Percentiles rank a stretch among this genome's conserved stretches.
Evolutionary conservation across 345 rosid genomes (phyloP).

Genomic region (Corchorus capsularis): DNA sequence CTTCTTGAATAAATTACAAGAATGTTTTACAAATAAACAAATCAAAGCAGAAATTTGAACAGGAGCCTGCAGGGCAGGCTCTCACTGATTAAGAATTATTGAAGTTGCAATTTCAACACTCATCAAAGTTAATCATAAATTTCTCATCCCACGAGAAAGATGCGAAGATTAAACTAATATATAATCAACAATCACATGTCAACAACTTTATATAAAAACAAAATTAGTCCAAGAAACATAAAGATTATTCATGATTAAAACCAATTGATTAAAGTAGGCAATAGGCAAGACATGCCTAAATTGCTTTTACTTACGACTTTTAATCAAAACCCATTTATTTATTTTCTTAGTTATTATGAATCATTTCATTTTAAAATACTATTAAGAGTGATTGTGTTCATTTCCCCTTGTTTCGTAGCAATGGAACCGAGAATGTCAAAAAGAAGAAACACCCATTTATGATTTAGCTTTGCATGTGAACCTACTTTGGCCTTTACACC

Average conservation of each 20-base stretch:
- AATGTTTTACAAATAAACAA: not conserved
- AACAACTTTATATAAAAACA: not conserved
- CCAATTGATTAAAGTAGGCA: not conserved
- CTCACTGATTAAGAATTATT: not conserved
- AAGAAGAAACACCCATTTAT: no score
- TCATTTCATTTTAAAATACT: not conserved
- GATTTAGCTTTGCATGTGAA: slow-evolving; percentile 14
- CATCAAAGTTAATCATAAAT: not conserved
- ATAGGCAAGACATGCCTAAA: not conserved
- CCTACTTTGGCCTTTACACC: not conserved
- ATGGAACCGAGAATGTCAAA: not conserved
- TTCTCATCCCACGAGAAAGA: not conserved
- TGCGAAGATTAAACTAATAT: not conserved
- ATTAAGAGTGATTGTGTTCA: not conserved
- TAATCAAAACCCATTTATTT: not conserved
- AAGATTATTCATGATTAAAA: not conserved
- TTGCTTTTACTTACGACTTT: not conserved
- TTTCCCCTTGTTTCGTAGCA: slow-evolving; percentile 1
- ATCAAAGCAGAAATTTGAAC: not conserved
- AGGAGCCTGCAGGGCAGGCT: not conserved
- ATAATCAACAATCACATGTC: not conserved
- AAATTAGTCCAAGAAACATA: not conserved
- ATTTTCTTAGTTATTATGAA: not conserved
- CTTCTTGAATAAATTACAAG: not conserved
- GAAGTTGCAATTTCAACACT: not conserved